phyloP scores from a whole-genome alignment of 768 basidiomycete species.

The Boletus vinaceobasis region DNA sequence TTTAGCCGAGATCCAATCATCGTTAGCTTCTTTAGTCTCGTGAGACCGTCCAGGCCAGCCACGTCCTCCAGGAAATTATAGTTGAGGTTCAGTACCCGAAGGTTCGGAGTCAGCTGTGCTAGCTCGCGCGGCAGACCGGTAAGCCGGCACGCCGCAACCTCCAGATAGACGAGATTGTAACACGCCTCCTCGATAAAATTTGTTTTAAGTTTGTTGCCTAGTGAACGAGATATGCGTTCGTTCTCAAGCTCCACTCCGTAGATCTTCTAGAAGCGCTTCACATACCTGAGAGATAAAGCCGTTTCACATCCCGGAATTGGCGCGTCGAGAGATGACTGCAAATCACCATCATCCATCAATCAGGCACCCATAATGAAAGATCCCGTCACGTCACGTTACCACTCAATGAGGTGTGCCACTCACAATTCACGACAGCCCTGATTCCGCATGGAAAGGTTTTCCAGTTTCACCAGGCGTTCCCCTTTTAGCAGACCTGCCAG shows the following conservation, averaged over 20 bases:
- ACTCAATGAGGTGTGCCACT: conserved; percentile 37
- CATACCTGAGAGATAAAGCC: conserved; percentile 92
- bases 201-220: conserved; percentile 68
- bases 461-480: conserved; percentile 65
- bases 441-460: conserved; percentile 89
- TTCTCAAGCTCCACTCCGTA: conserved; percentile 14
- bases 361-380: conserved; percentile 37
- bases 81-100: conserved; percentile 91
- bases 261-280: conserved; percentile 21
- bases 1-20: conserved; percentile 82
- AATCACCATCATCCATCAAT: conserved; percentile 35
- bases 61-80: conserved; percentile 91
- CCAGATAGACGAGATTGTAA: conserved; percentile 89
- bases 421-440: conserved; percentile 76
- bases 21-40: conserved; percentile 75
- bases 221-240: conserved; percentile 24
- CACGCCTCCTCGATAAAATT: conserved; percentile 70
- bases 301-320: conserved; percentile 88
- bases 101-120: conserved; percentile 67
- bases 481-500: conserved; percentile 51
- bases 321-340: conserved; percentile 45
- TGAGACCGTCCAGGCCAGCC: conserved; percentile 63
- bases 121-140: conserved; percentile 69
- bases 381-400: conserved; percentile 34
- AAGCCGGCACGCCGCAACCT: conserved; percentile 84